These are phyloP conservation scores for Ceratobasidium sp. DNA, from an alignment of 1,284 basidiomycete genomes.

Conservation along the genomic window DNA sequence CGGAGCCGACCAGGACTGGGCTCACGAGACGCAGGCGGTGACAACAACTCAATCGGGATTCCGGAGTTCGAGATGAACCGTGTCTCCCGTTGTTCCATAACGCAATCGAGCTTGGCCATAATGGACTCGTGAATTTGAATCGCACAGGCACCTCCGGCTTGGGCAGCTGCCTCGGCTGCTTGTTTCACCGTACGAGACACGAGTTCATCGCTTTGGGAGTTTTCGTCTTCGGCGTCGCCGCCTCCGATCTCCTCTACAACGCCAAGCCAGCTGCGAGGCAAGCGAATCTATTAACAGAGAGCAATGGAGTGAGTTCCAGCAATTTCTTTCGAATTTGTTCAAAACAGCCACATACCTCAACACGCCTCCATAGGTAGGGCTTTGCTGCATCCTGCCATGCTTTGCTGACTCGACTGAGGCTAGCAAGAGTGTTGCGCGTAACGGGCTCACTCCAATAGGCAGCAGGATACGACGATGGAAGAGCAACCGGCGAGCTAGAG, in stretches of 20 bases:
- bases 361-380: slow-evolving; percentile 80
- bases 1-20: slow-evolving; percentile 74
- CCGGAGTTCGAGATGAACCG: slow-evolving; percentile 59
- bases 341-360: slow-evolving; percentile 63
- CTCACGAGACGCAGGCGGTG: slow-evolving; percentile 79
- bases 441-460: slow-evolving; percentile 72
- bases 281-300: slow-evolving; percentile 53
- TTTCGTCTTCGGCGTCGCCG: slow-evolving; percentile 64
- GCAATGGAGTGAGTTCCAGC: neutral
- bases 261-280: slow-evolving; percentile 81
- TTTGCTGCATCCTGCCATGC: slow-evolving; percentile 80
- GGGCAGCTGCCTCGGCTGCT: slow-evolving; percentile 58
- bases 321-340: too few relatives aligned
- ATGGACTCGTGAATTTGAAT: slow-evolving; percentile 63
- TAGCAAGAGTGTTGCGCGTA: slow-evolving; percentile 69
- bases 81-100: slow-evolving; percentile 10
- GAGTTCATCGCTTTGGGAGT: slow-evolving; percentile 54
- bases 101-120: slow-evolving; percentile 62
- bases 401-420: slow-evolving; percentile 75
- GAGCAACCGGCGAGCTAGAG: slow-evolving; percentile 62
- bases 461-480: slow-evolving; percentile 76
- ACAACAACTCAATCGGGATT: slow-evolving; percentile 76
- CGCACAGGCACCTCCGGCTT: slow-evolving; percentile 67
- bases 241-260: slow-evolving; percentile 78
- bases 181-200: slow-evolving; percentile 43